Percentiles rank a stretch among this genome's conserved stretches.
Evolutionary conservation across 2,329 filamentous ascomycete species (phyloP).

Genomic region (Alternaria consortialis): DNA sequence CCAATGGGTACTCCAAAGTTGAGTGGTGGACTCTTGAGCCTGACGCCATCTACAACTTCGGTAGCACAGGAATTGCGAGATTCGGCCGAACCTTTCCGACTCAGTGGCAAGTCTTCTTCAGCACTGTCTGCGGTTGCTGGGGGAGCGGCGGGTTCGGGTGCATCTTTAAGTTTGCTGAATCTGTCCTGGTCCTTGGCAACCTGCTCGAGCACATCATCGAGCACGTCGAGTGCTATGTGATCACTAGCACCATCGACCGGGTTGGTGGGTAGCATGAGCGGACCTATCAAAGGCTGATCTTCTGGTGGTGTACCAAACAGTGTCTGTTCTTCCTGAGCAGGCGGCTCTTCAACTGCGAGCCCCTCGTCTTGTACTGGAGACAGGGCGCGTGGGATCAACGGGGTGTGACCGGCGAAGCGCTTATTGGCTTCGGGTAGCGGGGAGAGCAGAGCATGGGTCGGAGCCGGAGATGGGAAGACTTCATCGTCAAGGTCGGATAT

Average conservation of each 20-base stretch:
- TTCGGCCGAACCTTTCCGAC: constrained; percentile 32
- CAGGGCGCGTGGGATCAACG: constrained; percentile 35
- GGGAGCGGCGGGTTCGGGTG: constrained; percentile 16
- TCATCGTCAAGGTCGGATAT: constrained; percentile 32
- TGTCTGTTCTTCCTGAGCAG: constrained; percentile 22
- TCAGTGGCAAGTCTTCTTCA: constrained; percentile 21
- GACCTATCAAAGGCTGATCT: constrained; percentile 39
- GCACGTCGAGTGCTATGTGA: constrained; percentile 38
- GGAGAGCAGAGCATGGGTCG: constrained; percentile 41
- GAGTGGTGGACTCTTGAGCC: constrained; percentile 46
- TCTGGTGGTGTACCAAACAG: constrained; percentile 22
- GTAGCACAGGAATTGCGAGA: constrained; percentile 28
- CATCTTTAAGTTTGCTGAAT: constrained; percentile 28
- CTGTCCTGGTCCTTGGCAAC: constrained; percentile 34
- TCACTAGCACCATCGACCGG: constrained; percentile 44
- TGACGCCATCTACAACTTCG: constrained; percentile 45
- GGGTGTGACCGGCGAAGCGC: constrained; percentile 50
- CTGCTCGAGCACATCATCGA: constrained; percentile 40
- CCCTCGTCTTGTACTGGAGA: constrained; percentile 25
- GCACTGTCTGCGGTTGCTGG: not conserved
- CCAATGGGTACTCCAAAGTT: constrained; percentile 50
- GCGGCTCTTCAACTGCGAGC: constrained; percentile 12
- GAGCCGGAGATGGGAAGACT: constrained; percentile 42
- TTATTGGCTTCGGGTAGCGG: constrained; percentile 47
- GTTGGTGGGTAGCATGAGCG: constrained; percentile 44